Evolutionary conservation across 805 yeast genomes (phyloP), one percentile per base, ranked within the genome.

Genomic region (Cyberlindnera amylophila): DNA sequence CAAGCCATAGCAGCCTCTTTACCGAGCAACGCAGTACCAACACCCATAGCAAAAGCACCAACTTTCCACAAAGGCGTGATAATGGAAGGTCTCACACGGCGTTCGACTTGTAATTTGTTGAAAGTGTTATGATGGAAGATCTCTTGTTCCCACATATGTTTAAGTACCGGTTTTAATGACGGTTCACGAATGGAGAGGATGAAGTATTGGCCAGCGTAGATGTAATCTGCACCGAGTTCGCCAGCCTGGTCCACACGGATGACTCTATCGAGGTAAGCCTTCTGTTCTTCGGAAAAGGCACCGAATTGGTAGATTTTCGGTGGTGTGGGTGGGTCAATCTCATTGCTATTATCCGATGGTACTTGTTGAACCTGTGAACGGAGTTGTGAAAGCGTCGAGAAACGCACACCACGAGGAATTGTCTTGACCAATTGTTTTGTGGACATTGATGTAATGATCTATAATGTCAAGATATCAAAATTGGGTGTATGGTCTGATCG

Each of bases 1-100:
- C 99, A 93, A 1, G 99, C 98, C 99, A 93, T 93, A 2, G 99
- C 98, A 2, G 96, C 97, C 60, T 91, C 96, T 57, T 88, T 87
- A 14, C 96, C 83, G 49, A 89, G 64, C 41, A 85, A 54, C 0
- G 96, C 97, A 0, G 98, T 93, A 1, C 82, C 84, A 1, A 79
- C 78, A 4, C 99, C 99, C 69, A 93, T 71, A 0, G 81, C 81
- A 38, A 84, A 71, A 0, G 99, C 98, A 4, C 97, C 98, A 0
- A 77, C 63, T 60, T 86, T 89, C 99, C 99, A 93, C 1, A 87
- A 55, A 1, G 99, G 99, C 0, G 98, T 90, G 32, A 93, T 64
- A 13, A 93, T 55, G 0, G 96, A 87, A 3, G 99, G 99, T 54
- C 99, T 76, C 1, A 90, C 96, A 38, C 97, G 70, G 50, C 86